Evolutionary conservation across 768 basidiomycete genomes (phyloP).

Genomic region (Boletus insuetus): DNA sequence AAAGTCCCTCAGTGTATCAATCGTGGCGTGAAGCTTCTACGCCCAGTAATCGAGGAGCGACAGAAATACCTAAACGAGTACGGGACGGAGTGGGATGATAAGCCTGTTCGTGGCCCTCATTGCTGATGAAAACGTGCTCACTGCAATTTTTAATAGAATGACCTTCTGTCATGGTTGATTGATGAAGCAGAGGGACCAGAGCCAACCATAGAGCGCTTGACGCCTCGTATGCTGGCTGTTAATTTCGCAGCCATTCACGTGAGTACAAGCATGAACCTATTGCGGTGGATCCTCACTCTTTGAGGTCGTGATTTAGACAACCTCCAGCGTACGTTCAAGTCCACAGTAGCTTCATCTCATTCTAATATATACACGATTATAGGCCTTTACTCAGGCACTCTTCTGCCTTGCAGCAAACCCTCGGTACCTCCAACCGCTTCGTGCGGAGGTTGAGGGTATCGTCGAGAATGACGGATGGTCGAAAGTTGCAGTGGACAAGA

Average conservation of each 20-base stretch:
- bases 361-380: not conserved
- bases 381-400: conserved; percentile 31
- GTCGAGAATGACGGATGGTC: not conserved
- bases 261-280: not conserved
- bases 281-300: not conserved
- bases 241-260: conserved; percentile 25
- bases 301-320: conserved; percentile 8
- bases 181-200: conserved; percentile 24
- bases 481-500: not conserved
- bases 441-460: not conserved
- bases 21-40: conserved; percentile 16
- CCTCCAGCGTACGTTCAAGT: conserved; percentile 10
- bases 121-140: not conserved
- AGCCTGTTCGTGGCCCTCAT: conserved; percentile 27
- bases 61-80: conserved; percentile 19
- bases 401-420: not conserved
- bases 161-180: conserved; percentile 34
- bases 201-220: conserved; percentile 20
- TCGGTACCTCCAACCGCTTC: not conserved
- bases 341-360: not conserved
- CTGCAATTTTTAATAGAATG: conserved; percentile 19
- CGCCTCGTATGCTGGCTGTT: conserved; percentile 9
- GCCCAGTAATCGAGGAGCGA: conserved; percentile 33
- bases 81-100: conserved; percentile 28
- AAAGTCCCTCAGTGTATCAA: conserved; percentile 1